phyloP scores from a whole-genome alignment of 352 stramenopile genomes.

The Globisporangium nunn region DNA sequence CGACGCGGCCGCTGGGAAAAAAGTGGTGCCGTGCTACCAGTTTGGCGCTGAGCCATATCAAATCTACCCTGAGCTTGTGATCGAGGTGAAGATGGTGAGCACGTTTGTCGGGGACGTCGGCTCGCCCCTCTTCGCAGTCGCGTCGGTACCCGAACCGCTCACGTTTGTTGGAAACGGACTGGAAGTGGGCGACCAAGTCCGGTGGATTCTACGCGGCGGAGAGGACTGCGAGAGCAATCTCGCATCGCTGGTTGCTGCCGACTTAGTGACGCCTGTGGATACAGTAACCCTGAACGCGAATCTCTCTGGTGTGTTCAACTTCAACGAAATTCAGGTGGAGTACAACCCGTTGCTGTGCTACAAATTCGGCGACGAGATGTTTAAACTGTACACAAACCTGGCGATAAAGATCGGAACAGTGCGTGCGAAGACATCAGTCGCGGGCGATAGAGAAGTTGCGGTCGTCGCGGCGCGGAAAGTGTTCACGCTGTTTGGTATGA shows the following conservation, averaged over 20 bases:
- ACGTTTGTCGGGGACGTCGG: conserved; percentile 34
- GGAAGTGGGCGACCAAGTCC: conserved; percentile 30
- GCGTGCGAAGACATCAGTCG: conserved; percentile 22
- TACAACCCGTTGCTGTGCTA: conserved; percentile 58
- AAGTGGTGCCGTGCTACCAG: conserved; percentile 44
- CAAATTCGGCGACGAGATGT: conserved; percentile 49
- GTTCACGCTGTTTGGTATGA: conserved; percentile 40
- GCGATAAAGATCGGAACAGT: conserved; percentile 47
- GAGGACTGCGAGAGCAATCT: conserved; percentile 54
- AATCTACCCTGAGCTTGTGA: conserved; percentile 31
- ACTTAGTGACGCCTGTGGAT: conserved; percentile 23
- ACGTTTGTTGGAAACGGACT: conserved; percentile 50
- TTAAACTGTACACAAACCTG: conserved; percentile 44
- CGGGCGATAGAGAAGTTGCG: conserved; percentile 40
- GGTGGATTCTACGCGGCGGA: conserved; percentile 41
- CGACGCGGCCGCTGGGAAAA: conserved; percentile 22
- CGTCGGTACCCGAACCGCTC: conserved; percentile 43
- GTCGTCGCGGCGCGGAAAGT: conserved; percentile 38
- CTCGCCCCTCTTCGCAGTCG: conserved; percentile 42
- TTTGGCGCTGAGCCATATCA: conserved; percentile 55
- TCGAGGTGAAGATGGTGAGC: conserved; percentile 54
- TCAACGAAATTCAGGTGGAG: conserved; percentile 32
- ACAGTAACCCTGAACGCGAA: conserved; percentile 28
- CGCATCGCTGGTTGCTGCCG: conserved; percentile 20
- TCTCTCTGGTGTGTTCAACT: conserved; percentile 37